Evolutionary conservation across 345 rosid species (phyloP).

Genomic region (Sisymbrium altissimum): DNA sequence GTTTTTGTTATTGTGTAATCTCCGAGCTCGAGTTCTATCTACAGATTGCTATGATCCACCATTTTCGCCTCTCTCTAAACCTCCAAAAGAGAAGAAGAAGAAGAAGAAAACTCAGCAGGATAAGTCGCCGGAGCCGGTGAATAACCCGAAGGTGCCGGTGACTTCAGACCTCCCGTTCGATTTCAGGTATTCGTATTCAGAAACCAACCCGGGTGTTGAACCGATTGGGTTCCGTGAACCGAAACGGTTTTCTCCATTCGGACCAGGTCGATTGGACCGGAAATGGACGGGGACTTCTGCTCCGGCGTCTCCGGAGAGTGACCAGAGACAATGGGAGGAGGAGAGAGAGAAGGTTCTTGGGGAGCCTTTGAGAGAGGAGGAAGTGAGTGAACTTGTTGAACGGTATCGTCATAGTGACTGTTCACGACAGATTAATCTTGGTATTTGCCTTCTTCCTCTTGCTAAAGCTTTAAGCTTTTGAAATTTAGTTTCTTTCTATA

Average conservation of each 20-base stretch:
- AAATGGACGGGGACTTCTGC: constrained; percentile 85
- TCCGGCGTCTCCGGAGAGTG: constrained; percentile 36
- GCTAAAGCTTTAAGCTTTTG: neutral
- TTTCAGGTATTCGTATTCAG: constrained; percentile 78
- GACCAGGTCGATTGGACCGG: constrained; percentile 79
- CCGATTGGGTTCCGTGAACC: constrained; percentile 89
- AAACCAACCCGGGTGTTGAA: constrained; percentile 47
- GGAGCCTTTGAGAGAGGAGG: constrained; percentile 61
- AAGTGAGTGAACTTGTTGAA: constrained; percentile 71
- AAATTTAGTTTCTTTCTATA: neutral
- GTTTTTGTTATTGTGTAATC: neutral
- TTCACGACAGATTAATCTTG: constrained; percentile 77
- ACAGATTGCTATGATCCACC: constrained; percentile 37
- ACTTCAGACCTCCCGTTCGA: constrained; percentile 76
- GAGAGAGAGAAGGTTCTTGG: constrained; percentile 55
- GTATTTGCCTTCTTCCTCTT: constrained; percentile 33
- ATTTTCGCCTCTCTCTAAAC: constrained; percentile 26
- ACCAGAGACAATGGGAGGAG: constrained; percentile 38
- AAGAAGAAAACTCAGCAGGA: constrained; percentile 13
- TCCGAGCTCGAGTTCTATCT: constrained; percentile 28
- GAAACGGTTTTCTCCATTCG: constrained; percentile 84
- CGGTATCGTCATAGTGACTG: constrained; percentile 80
- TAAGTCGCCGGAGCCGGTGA: constrained; percentile 5
- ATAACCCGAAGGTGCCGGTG: constrained; percentile 14
- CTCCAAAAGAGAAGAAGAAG: constrained; percentile 13